Conservation (phyloP, 139 green algal genomes). For the Chlorella vulgaris region DNA sequence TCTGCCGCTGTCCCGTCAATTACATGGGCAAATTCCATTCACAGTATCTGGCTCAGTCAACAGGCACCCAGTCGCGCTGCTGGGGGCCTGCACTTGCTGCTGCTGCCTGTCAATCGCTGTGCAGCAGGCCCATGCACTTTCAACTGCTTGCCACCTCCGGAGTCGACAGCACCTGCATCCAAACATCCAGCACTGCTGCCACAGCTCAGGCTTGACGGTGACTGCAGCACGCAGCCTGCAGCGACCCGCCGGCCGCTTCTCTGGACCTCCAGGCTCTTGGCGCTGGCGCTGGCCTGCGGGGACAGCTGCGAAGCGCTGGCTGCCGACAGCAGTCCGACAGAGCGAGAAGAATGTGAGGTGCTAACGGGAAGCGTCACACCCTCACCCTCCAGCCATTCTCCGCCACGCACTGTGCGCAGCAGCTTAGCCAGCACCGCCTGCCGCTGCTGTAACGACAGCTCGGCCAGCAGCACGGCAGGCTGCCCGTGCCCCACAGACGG, state of each 20-base stretch:
- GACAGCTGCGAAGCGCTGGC: not conserved
- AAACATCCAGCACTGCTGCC: not conserved
- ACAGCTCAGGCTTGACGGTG: not conserved
- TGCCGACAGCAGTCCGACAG: not conserved
- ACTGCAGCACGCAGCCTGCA: not conserved
- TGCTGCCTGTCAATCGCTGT: not conserved
- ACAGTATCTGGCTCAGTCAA: no score
- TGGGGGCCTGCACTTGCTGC: not conserved
- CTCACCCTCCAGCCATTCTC: slow-evolving; percentile 7
- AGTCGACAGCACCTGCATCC: not conserved
- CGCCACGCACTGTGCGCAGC: not conserved
- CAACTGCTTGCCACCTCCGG: not conserved
- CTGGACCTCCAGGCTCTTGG: no score
- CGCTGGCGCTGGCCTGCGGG: not conserved
- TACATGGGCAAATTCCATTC: no score
- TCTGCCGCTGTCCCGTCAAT: no score
- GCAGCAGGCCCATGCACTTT: not conserved
- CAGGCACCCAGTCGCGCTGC: no score
- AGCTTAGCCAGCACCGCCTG: slow-evolving; percentile 7
- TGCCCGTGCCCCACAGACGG: no score
- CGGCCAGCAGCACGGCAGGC: not conserved
- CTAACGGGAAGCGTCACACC: slow-evolving; percentile 2
- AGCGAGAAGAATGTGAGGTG: not conserved
- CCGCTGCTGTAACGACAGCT: not conserved
- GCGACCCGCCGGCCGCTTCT: not conserved